These are phyloP conservation scores for Pestalotiopsis fici DNA, from an alignment of 2,329 filamentous ascomycete genomes.

Conservation along the genomic window DNA sequence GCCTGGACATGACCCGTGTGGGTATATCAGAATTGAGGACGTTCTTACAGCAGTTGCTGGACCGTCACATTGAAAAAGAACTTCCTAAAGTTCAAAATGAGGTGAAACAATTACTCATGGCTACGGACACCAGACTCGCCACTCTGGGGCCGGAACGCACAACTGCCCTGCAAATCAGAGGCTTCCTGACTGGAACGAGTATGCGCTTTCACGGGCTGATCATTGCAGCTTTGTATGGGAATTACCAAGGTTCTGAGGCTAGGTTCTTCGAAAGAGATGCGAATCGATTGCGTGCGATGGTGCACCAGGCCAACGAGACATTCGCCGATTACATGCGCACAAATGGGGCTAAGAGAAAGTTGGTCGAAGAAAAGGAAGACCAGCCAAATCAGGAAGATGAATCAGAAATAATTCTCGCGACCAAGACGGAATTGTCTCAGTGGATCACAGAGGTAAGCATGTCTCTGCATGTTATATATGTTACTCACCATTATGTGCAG, in stretches of 20 bases:
- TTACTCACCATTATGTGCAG: background rate
- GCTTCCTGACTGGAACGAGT: conserved; percentile 21
- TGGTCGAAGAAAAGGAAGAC: background rate
- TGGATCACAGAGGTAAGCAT: background rate
- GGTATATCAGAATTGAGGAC: conserved; percentile 4
- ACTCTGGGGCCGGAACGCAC: conserved; percentile 8
- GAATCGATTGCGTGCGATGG: background rate
- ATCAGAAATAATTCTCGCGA: background rate
- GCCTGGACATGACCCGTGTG: conserved; percentile 18
- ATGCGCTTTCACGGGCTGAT: conserved; percentile 23
- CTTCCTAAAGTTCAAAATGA: conserved; percentile 26
- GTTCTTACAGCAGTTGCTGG: conserved; percentile 25
- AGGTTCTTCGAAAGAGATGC: background rate
- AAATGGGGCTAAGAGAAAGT: background rate
- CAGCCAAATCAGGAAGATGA: background rate
- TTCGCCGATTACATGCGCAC: background rate
- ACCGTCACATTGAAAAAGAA: conserved; percentile 28
- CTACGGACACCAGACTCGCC: background rate
- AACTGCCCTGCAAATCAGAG: conserved; percentile 17
- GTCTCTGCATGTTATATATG: background rate
- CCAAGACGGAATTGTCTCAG: background rate
- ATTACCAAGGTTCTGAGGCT: conserved; percentile 13
- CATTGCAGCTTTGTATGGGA: conserved; percentile 23
- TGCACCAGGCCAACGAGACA: background rate
- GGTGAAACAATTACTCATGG: conserved; percentile 15